Base-by-base conservation (phyloP, 176 grass and related monocot genomes). In the Cymbopogon citratus region DNA sequence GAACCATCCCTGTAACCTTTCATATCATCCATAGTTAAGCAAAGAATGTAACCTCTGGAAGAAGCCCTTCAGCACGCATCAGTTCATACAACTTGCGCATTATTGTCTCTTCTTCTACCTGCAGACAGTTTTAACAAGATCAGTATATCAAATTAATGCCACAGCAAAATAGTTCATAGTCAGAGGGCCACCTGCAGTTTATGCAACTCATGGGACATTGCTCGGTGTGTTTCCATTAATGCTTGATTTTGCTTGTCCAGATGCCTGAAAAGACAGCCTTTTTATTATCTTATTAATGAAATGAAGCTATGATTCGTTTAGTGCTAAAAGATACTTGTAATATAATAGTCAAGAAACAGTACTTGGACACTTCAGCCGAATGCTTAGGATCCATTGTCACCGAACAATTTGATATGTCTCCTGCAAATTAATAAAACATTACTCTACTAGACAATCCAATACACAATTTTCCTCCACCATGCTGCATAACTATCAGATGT, bases 81-180 rank as follows among this genome's bases (percentile, higher is more conserved):
- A 88, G 25, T 52, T 90, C 82, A 43, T 95, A 93, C 56, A 98
- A 64, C 46, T 98, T 98, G 9, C 64, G 81, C 90, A 98, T 98
- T 56, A 93, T 81, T 82, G 88, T 93, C 81, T 98, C 90, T 81
- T 98, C 95, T 87, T 95, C 95, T 59, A 95, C 85, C 92, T 95
- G 86, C 31, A 80, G 11, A 85, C 36, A 75, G 67, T 66, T n/a
- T 63, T 60, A 59, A 24, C 12, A 84, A 62, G 23, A 67, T 83
- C 36, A 71, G 15, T 66, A 69, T 60, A 73, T 75, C 44, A 44
- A 86, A 80, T 77, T 66, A 83, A n/a, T 12, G 18, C 4, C 2
- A 21, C 54, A 72, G 62, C 40, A 56, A 43, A 64, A 28, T 49
- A 69, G 1, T 15, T 78, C 61, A 36, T 35, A 72, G 9, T 54